Base-by-base conservation (phyloP, 139 green algal genomes). In the Chlamydomonas schloesseri region DNA sequence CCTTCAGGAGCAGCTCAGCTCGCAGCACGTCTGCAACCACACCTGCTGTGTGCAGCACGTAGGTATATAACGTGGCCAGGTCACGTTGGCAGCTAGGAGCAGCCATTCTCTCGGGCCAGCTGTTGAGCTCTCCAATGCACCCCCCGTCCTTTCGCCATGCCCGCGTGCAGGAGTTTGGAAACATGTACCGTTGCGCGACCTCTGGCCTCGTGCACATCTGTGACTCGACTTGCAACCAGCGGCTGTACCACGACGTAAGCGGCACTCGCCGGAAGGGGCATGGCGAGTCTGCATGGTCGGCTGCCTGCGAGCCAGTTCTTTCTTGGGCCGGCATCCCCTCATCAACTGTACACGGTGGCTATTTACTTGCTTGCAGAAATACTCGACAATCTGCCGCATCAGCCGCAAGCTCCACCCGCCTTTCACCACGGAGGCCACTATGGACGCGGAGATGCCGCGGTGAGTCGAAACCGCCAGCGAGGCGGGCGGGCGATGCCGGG, bases 141-240 rank as follows among this genome's bases (percentile, higher is more conserved):
- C 42, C 42, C 42, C 42, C 6, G 42, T 50, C 42, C 42, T 13
- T 50, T 50, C 42, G 42, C 42, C 42, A 50, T n/a, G n/a, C n/a
- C n/a, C n/a, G n/a, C 3, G 50, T 53, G 34, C 79, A 83, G 11
- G 68, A 81, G 34, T 90, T 90, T 53, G 86, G 86, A 24, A 90
- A 90, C 72, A 50, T 77, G 58, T 90, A 83, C 18, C 57, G 73
- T 0, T 90, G 86, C 72, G 15, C n/a, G 1, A 80, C 4, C 29
- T 80, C 60, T 6, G 86, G 86, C 1, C 60, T 82, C 10, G 3
- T 90, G 34, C 86, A 90, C 72, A 83, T 90, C 8, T 90, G 86
- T 62, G 86, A 90, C 55, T 29, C 20, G 2, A 87, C 31, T 11
- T 90, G 86, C 86, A 77, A 87, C 37, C 81, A 90, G 33, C 29